Evolutionary conservation across 1,139 yeast genomes (phyloP).

Genomic region (Tardiomyces depauwii): DNA sequence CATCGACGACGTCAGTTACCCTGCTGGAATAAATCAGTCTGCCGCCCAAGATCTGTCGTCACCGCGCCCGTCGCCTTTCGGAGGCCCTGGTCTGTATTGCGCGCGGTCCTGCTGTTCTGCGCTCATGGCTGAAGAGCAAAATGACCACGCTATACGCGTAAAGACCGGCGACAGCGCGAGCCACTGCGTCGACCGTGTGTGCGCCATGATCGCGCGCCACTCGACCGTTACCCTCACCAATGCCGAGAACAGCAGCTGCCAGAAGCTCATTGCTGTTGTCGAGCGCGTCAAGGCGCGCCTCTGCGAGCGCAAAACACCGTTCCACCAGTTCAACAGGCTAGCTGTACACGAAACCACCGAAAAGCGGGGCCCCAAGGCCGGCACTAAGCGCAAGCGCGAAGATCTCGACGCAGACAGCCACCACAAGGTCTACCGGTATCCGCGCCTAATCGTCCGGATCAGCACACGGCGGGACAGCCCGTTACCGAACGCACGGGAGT

Average conservation of each 20-base stretch:
- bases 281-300: neutral
- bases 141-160: neutral
- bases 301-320: neutral
- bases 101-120: too few species aligned
- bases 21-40: too few species aligned
- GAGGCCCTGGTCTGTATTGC: too few species aligned
- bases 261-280: slow-evolving; percentile 17
- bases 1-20: too few species aligned
- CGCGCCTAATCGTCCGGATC: neutral
- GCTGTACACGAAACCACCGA: neutral
- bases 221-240: slow-evolving; percentile 8
- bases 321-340: neutral
- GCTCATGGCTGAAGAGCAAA: too few species aligned
- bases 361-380: neutral
- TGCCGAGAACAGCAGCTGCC: slow-evolving; percentile 10
- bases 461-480: neutral
- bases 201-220: neutral
- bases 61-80: too few species aligned
- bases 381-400: neutral
- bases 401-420: neutral
- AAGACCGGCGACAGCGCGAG: neutral
- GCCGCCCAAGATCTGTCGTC: too few species aligned
- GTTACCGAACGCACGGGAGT: neutral
- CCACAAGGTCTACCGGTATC: neutral
- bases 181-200: neutral